A percentile compares a stretch with the other conserved stretches of the same genome.
These are phyloP conservation scores for Solanum clarkiae DNA, from an alignment of 257 asterid genomes.

Conservation along the genomic window DNA sequence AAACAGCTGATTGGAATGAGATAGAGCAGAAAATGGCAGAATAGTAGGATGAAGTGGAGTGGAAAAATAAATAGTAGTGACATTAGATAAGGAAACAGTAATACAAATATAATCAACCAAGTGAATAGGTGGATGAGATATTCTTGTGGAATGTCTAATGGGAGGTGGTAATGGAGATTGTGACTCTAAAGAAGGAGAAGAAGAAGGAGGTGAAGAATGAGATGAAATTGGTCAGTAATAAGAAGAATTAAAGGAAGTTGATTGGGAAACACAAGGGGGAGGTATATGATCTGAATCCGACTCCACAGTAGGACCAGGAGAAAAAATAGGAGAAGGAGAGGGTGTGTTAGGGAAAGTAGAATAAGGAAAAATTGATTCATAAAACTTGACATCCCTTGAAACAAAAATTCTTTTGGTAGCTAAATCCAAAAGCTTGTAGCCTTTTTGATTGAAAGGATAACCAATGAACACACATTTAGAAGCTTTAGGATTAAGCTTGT, in stretches of 20 bases:
- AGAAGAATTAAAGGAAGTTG: rapidly evolving
- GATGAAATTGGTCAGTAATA: too few species aligned
- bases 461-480: background rate
- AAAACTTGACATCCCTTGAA: background rate
- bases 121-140: background rate
- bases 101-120: too few species aligned
- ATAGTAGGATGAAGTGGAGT: too few species aligned
- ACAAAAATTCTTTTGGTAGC: background rate
- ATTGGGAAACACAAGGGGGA: too few species aligned
- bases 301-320: too few species aligned
- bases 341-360: too few species aligned
- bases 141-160: background rate
- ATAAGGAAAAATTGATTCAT: background rate
- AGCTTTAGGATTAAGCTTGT: background rate
- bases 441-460: background rate
- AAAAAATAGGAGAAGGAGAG: background rate
- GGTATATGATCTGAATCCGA: background rate
- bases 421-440: background rate
- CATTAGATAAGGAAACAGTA: too few species aligned
- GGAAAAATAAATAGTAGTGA: too few species aligned
- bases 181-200: rapidly evolving
- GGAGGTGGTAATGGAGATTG: too few species aligned
- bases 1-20: too few species aligned
- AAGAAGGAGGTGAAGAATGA: too few species aligned
- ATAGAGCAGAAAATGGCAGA: too few species aligned